These are phyloP conservation scores for Taphrina flavorubra DNA, from an alignment of 1,139 yeast genomes.

Conservation along the genomic window DNA sequence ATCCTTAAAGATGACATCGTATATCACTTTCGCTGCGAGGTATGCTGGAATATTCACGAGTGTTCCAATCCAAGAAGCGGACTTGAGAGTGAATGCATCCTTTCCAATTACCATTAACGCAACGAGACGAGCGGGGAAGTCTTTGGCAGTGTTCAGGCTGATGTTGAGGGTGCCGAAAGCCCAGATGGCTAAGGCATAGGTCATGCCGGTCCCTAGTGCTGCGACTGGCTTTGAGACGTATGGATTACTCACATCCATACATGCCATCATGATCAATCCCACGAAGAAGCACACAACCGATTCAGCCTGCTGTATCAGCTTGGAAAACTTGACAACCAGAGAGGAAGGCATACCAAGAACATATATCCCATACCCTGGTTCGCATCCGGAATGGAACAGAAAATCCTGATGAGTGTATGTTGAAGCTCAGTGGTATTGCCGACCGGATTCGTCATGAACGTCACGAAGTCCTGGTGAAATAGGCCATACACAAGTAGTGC, in stretches of 20 bases:
- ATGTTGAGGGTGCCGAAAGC: conserved; percentile 13
- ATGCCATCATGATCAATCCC: conserved; percentile 14
- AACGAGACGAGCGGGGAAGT: conserved; percentile 20
- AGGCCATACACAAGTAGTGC: conserved; percentile 54
- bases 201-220: conserved; percentile 5
- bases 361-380: conserved; percentile 14
- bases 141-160: conserved; percentile 21
- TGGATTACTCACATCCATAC: conserved; percentile 19
- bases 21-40: not conserved
- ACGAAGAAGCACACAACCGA: conserved; percentile 15
- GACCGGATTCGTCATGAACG: not conserved
- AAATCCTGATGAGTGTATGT: conserved; percentile 9
- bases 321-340: not conserved
- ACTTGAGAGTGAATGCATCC: conserved; percentile 14
- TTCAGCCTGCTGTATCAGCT: conserved; percentile 5
- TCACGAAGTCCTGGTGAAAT: conserved; percentile 46
- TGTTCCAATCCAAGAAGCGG: conserved; percentile 17
- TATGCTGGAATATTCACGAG: conserved; percentile 14
- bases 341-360: conserved; percentile 4
- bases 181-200: conserved; percentile 19
- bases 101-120: conserved; percentile 20
- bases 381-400: conserved; percentile 16
- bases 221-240: conserved; percentile 15
- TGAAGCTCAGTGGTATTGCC: not conserved
- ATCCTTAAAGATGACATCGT: conserved; percentile 15